Evolutionary conservation across 805 yeast genomes (phyloP), one percentile per base, ranked within the genome.

Genomic region (Sugiyamaella mastotermitis): DNA sequence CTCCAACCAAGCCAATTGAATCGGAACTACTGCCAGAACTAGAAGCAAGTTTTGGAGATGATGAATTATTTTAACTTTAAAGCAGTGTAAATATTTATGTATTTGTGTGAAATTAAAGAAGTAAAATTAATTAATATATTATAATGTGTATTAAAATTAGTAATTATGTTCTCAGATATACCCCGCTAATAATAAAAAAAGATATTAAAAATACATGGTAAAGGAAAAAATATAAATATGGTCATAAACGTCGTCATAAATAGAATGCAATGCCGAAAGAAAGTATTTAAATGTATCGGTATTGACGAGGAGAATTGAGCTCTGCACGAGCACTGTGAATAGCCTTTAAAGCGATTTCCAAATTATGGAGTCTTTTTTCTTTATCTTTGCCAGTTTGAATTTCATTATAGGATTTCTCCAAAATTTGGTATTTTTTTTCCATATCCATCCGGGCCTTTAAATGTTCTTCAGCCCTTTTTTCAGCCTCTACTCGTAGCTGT

Each of bases 321-420:
- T 35, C 43, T 6, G 40, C 38, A 17, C 53, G 41, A 19, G 53
- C 53, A 8, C 36, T 18, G 28, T 40, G 44, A 20, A 49, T 49
- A 9, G 53, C 48, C 15, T 32, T 24, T 15, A 49, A 23, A 7
- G 53, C 51, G 23, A 43, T 25, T 31, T 49, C 52, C n/a, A 49
- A 35, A 10, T 32, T 35, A 25, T 41, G 48, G 24, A 46, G 40
- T 24, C 52, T 34, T 10, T 21, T 18, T 7, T 41, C 37, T n/a
- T n/a, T n/a, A n/a, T n/a, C n/a, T n/a, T n/a, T n/a, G n/a, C n/a
- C n/a, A n/a, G n/a, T n/a, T n/a, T 26, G 39, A 10, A 33, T 37
- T n/a, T 26, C 33, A 35, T 20, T 17, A 14, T 32, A 21, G 32
- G 32, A 10, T 13, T 11, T 25, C 19, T 31, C 26, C 18, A 20